Base-by-base conservation (phyloP, 371 early-diverging fungal genomes). In the Sporodiniella umbellata region DNA sequence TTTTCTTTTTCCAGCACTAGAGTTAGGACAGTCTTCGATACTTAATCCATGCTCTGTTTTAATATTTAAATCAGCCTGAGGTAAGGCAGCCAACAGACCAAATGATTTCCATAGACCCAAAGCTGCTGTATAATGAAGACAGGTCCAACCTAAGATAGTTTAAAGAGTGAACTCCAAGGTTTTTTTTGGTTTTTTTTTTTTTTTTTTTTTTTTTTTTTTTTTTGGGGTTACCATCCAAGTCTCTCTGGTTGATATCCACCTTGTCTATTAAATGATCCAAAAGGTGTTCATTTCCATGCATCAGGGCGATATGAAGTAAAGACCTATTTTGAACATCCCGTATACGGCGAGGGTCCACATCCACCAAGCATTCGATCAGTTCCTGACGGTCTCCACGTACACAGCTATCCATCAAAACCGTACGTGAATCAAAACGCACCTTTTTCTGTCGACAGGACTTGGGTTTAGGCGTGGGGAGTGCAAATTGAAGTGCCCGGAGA, bases 91-190 rank as follows among this genome's bases (percentile, higher is more conserved):
- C n/a, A 75, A 39, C 28, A 49, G 57, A 24, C 65, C 63, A 8
- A 75, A 44, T 15, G 67, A 57, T 17, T 42, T 42, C 76, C 76
- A 75, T 30, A 66, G 53, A 4, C 62, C 64, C 14, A 75, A 49
- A 1, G 68, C 66, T 17, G 76, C 66, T 25, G 76, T 66, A 56
- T 75, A 75, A 55, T 75, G 76, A 40, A 70, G 54, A 30, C 70
- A 66, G 2, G 76, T 72, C 72, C 76, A 72, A 17, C 74, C n/a
- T n/a, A n/a, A n/a, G n/a, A n/a, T n/a, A n/a, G n/a, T n/a, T n/a
- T n/a, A n/a, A n/a, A n/a, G n/a, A n/a, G n/a, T n/a, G n/a, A n/a
- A n/a, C n/a, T n/a, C n/a, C n/a, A n/a, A n/a, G n/a, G n/a, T n/a
- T n/a, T n/a, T n/a, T n/a, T n/a, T n/a, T n/a, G n/a, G n/a, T n/a